Base-by-base conservation (phyloP, 768 basidiomycete species). In the Hirschioporus abietinus region DNA sequence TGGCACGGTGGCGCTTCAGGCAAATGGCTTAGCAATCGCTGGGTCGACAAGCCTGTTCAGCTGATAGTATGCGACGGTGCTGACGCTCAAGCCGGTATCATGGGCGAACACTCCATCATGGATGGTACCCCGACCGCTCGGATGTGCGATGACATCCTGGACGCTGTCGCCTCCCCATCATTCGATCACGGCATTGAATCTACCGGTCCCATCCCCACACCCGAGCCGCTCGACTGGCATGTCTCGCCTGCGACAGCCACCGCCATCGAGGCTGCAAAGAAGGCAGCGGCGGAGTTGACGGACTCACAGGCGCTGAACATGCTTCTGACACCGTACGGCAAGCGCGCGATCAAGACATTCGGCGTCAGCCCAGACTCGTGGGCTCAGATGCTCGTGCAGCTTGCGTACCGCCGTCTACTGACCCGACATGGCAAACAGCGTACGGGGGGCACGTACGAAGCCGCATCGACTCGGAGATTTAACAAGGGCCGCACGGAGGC, bases 31-130 rank as follows among this genome's bases (percentile, higher is more conserved):
- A 83, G 84, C 42, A 91, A 90, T 68, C 86, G 91, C 58, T 93
- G 90, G 88, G 87, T 94, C 61, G 96, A 98, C 78, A 98, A 97
- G 77, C 95, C 96, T 9, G 75, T 87, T 66, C 86, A 98, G 74
- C 88, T 95, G 74, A 85, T 97, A 66, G 86, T 98, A 6, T 93
- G 88, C 72, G 92, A 93, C 75, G 42, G 42, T 20, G 42, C 42
- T 20, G 92, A 93, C 69, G 86, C 82, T 15, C 80, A 85, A 63
- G 90, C 93, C 1, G 96, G 95, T 5, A 77, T 97, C 71, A 91
- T 96, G 85, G 96, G 96, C 60, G 96, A 98, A 76, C 96, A 95
- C 74, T 92, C 91, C 20, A 81, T 92, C 67, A 95, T 95, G 93
- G 93, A 95, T 71, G 93, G 93, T 36, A 94, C 93, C 18, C 93